Evolutionary conservation across 768 basidiomycete species (phyloP).

Genomic region (Tylopilus intermedius): DNA sequence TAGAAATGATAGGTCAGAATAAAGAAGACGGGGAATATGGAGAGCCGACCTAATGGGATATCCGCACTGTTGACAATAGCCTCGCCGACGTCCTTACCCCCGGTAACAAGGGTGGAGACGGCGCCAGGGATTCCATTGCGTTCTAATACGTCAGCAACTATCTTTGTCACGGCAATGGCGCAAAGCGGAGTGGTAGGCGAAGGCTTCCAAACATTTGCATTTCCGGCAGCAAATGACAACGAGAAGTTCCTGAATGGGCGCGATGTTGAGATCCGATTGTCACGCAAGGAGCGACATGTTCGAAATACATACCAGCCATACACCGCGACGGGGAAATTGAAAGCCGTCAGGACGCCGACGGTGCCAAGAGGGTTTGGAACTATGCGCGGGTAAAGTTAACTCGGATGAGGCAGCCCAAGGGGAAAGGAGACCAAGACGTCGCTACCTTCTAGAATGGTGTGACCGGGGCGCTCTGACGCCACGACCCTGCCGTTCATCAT

Average conservation of each 20-base stretch:
- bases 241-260: constrained; percentile 72
- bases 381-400: constrained; percentile 29
- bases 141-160: constrained; percentile 77
- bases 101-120: constrained; percentile 76
- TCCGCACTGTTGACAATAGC: constrained; percentile 67
- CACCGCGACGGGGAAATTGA: constrained; percentile 95
- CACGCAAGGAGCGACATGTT: constrained; percentile 2
- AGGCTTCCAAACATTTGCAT: constrained; percentile 95
- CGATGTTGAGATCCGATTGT: constrained; percentile 9
- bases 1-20: constrained; percentile 26
- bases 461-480: constrained; percentile 84
- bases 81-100: constrained; percentile 76
- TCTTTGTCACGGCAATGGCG: constrained; percentile 86
- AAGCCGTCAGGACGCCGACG: constrained; percentile 77
- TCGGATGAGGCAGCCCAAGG: constrained; percentile 1
- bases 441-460: constrained; percentile 83
- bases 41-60: constrained; percentile 68
- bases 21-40: constrained; percentile 1
- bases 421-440: background rate
- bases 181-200: constrained; percentile 85
- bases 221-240: constrained; percentile 83
- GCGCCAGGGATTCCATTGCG: constrained; percentile 80
- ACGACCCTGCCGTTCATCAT: constrained; percentile 92
- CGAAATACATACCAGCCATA: constrained; percentile 69
- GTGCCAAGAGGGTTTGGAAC: constrained; percentile 87